Evolutionary conservation across 139 green algal species (phyloP), one percentile per base, ranked within the genome.

Genomic region (Trebouxia sp.): DNA sequence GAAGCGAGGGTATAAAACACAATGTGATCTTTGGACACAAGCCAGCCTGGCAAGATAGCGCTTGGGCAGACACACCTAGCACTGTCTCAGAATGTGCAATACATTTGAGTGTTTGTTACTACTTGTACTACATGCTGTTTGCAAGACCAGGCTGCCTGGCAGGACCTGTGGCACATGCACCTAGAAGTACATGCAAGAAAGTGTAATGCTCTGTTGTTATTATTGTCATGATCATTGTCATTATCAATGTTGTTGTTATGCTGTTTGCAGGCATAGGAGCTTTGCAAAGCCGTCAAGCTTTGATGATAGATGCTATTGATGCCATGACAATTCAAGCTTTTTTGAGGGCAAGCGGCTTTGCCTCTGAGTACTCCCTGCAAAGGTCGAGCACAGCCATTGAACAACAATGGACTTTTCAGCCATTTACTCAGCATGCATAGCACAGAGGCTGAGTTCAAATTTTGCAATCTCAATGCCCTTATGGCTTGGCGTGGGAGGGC

Each of bases 221-320:
- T 65, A 41, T 5, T 22, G 20, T 67, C 20, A 80, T 43, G 17
- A n/a, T 35, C 65, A 24, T 55, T 6, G 24, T 53, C 28, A 53
- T 62, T n/a, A 48, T 37, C 15, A 15, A 24, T 24, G 3, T 1
- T 50, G 30, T 42, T 5, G 53, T 17, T 65, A 10, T 3, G 11
- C 24, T 47, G 11, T 17, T 20, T 30, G 39, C 85, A 88, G 83
- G 83, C 28, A 17, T 90, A 38, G 74, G 84, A 22, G 86, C 87
- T 3, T 76, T 96, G 41, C 82, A 79, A 1, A 89, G 84, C 56
- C 80, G 87, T 45, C 78, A 84, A 5, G 79, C 84, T 15, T 11
- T 79, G 30, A 79, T 95, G 4, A 62, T 86, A 35, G 91, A 92
- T 69, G 75, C 81, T 38, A 92, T 93, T 58, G 86, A 92, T 47